Base-by-base conservation (phyloP, 768 basidiomycete genomes). In the Neoboletus subvelutipes region DNA sequence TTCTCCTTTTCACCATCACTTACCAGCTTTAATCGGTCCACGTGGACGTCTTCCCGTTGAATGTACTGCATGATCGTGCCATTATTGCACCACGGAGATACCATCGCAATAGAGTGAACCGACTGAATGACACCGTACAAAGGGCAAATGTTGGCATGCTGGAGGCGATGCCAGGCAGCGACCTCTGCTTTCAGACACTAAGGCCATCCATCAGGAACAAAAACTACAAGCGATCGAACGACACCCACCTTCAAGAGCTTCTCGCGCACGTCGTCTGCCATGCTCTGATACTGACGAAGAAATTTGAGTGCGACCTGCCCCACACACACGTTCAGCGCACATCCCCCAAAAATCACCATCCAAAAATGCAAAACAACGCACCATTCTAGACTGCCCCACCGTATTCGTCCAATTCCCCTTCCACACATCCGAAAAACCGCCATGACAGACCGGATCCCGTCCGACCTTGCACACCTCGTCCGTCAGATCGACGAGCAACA, bases 11-110 rank as follows among this genome's bases (percentile, higher is more conserved):
- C n/a, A n/a, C n/a, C n/a, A n/a, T n/a, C n/a, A 65, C 78, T 49
- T 45, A 86, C 84, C 66, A 86, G 63, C 45, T 71, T 72, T 34
- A 85, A 62, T 52, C 79, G 71, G 56, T 84, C 77, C 7, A 64
- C 77, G 5, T 62, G 64, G 0, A 76, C 72, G 51, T 80, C 76
- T 17, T 71, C 61, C 48, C 64, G 67, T 54, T 74, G 75, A 56
- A 85, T 68, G 64, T 83, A 86, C 24, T 77, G 68, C 52, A 73
- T 75, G 52, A 86, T 72, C 9, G 79, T 82, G 10, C 85, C 84
- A 50, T 85, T 83, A 36, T 77, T 75, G 63, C 83, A 85, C 83
- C 84, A 87, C 5, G 80, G 79, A 5, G 84, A 85, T 0, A 86
- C 83, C 82, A 86, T 85, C 18, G 80, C 84, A 28, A 86, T 75